Percentiles rank a stretch among this genome's conserved stretches.
Conservation (phyloP, 306 rosid genomes). For the Vigna angularis region DNA sequence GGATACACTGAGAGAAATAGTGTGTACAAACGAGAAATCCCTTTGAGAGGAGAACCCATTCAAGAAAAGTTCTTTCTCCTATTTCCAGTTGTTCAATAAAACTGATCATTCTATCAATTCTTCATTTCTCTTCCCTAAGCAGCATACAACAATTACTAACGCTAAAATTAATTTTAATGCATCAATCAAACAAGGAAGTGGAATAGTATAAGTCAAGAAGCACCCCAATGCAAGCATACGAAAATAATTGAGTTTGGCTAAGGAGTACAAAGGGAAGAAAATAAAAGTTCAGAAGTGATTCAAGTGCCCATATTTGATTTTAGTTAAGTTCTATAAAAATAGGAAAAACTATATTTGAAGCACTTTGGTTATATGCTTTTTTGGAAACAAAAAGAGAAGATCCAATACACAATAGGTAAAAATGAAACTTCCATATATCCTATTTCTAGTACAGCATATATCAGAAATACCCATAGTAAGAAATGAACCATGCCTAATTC, state of each 20-base stretch:
- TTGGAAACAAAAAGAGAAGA: slow-evolving; percentile 2
- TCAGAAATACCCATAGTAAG: neutral
- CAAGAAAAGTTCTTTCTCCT: neutral
- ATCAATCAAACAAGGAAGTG: neutral
- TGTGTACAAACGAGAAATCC: neutral
- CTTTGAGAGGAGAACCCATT: neutral
- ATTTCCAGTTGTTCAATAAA: neutral
- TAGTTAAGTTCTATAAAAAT: slow-evolving; percentile 12
- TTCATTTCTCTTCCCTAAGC: neutral
- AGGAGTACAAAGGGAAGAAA: neutral
- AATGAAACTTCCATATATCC: slow-evolving; percentile 14
- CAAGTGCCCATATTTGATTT: slow-evolving; percentile 9
- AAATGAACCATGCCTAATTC: neutral
- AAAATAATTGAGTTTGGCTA: slow-evolving; percentile 11
- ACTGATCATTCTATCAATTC: neutral
- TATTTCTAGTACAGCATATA: neutral
- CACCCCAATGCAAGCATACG: neutral
- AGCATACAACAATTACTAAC: neutral
- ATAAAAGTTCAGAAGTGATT: neutral
- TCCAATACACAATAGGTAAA: slow-evolving; percentile 10
- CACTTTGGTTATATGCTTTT: slow-evolving; percentile 13
- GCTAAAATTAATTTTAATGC: neutral
- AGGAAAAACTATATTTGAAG: slow-evolving; percentile 17
- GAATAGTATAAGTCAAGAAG: neutral
- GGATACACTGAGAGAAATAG: neutral